phyloP scores from a whole-genome alignment of 768 basidiomycete genomes.

The Amanita rubescens region DNA sequence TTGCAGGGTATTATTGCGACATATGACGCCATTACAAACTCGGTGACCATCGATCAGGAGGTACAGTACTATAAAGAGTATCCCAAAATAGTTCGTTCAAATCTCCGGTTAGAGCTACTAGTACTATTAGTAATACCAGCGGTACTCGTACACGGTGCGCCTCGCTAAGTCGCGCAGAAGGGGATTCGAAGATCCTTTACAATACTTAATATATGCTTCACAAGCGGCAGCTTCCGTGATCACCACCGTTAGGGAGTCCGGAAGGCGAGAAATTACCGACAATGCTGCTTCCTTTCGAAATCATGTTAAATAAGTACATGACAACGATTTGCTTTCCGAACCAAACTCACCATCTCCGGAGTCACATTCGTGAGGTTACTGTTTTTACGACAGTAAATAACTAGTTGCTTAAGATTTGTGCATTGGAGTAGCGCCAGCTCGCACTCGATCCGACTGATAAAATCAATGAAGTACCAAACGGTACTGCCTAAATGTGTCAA shows the following conservation, averaged over 20 bases:
- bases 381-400: not conserved
- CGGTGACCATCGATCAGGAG: too few relatives aligned
- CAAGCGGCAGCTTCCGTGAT: not conserved
- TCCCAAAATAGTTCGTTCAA: too few relatives aligned
- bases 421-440: not conserved
- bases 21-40: too few relatives aligned
- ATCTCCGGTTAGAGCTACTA: too few relatives aligned
- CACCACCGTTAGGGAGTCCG: not conserved
- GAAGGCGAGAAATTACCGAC: not conserved
- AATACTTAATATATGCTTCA: not conserved
- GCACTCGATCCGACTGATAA: not conserved
- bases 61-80: too few relatives aligned
- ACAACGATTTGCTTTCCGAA: too few relatives aligned
- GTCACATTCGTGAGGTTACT: not conserved
- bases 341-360: not conserved
- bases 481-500: not conserved
- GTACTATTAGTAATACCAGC: too few relatives aligned
- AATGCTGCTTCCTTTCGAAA: not conserved
- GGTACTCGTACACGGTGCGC: not conserved
- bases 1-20: too few relatives aligned
- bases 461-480: not conserved
- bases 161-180: not conserved
- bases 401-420: not conserved
- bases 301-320: not conserved
- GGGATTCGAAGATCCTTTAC: not conserved